Percentiles rank a stretch among this genome's conserved stretches.
Conservation (phyloP, 257 asterid genomes). For the Paraleonurus japonicus region DNA sequence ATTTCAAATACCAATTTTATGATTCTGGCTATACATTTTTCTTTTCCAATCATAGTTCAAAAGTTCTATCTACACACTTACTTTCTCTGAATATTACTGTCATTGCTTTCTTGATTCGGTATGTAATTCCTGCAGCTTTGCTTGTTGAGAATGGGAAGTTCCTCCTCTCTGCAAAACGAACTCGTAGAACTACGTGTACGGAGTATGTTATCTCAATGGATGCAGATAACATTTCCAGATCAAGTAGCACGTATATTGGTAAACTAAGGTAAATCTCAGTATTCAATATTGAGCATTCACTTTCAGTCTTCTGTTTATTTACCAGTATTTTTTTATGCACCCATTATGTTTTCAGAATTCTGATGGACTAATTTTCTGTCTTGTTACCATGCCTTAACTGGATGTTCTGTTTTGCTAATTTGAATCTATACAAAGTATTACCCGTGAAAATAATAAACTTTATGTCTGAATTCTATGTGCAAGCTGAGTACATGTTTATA, state of each 20-base stretch:
- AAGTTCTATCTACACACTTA: background rate
- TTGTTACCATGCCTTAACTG: background rate
- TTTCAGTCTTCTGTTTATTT: background rate
- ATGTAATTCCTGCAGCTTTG: constrained; percentile 53
- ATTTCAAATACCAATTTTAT: background rate
- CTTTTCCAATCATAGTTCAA: background rate
- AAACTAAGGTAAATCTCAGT: constrained; percentile 59
- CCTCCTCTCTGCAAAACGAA: constrained; percentile 95
- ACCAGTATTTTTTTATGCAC: background rate
- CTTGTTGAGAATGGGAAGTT: constrained; percentile 93
- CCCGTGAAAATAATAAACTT: background rate
- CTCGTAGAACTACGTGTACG: constrained; percentile 91
- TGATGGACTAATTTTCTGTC: background rate
- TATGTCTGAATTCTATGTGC: background rate
- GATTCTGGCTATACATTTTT: background rate
- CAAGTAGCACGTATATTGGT: constrained; percentile 88
- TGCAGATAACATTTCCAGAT: constrained; percentile 86
- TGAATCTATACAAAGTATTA: background rate
- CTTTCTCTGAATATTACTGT: constrained; percentile 3
- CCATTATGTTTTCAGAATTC: background rate
- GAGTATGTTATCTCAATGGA: constrained; percentile 95
- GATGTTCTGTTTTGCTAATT: background rate
- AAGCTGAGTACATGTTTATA: background rate
- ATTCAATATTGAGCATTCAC: background rate
- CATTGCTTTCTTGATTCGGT: constrained; percentile 15